A percentile compares a stretch with the other conserved stretches of the same genome.
These are phyloP conservation scores for Aethionema arabicum DNA, from an alignment of 345 rosid species.

Conservation along the genomic window DNA sequence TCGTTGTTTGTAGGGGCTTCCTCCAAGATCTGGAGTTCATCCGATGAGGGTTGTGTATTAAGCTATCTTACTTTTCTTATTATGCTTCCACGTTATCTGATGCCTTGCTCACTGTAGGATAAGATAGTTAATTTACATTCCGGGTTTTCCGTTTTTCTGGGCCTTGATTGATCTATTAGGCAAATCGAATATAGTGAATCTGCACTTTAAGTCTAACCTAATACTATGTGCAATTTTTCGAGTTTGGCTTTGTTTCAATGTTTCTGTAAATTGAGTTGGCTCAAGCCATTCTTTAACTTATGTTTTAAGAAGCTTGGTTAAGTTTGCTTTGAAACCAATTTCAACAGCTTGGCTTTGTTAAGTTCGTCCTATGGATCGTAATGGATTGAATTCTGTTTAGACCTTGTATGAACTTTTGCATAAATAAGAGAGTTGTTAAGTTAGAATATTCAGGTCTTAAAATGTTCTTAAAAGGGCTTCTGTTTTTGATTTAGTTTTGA, in stretches of 20 bases:
- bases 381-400: constrained; percentile 15
- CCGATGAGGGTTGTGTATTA: constrained; percentile 91
- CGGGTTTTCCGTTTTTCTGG: constrained; percentile 13
- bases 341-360: constrained; percentile 21
- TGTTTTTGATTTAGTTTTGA: constrained; percentile 14
- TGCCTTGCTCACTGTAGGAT: constrained; percentile 17
- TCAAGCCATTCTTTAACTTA: background rate
- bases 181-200: constrained; percentile 19
- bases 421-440: constrained; percentile 26
- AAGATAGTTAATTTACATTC: constrained; percentile 15
- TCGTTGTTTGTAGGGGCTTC: constrained; percentile 68
- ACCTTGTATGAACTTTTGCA: background rate
- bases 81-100: constrained; percentile 18
- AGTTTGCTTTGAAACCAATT: constrained; percentile 14
- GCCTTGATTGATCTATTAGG: background rate
- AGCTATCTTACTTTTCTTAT: constrained; percentile 27
- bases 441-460: constrained; percentile 23
- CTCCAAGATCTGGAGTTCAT: constrained; percentile 97
- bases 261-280: constrained; percentile 5
- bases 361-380: constrained; percentile 1
- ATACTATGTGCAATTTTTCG: background rate
- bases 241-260: constrained; percentile 17
- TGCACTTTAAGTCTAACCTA: constrained; percentile 19
- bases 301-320: constrained; percentile 2
- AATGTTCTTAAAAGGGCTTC: constrained; percentile 5